Base-by-base conservation (phyloP, 306 rosid species). In the Gynostemma pentaphyllum region DNA sequence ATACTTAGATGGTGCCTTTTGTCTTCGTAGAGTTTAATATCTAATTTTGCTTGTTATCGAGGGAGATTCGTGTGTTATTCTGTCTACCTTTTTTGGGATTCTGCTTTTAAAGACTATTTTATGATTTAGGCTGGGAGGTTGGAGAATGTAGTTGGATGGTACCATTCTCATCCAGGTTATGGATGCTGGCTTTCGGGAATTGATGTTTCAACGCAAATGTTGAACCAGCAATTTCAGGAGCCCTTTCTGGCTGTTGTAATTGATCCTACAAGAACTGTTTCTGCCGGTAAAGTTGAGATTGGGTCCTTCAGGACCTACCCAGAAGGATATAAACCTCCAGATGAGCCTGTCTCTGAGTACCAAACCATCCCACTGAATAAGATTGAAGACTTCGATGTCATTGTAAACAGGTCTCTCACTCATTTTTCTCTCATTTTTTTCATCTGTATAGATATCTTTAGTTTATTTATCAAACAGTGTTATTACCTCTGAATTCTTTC, bases 151-250 rank as follows among this genome's bases (percentile, higher is more conserved):
- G 95, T 94, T 45, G 99, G 99, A 15, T 88, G 99, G 99, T 94
- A 94, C 71, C 99, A 94, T 74, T 94, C 99, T 71, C 99, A 94
- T 40, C 99, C 99, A 49, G 97, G 95, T 24, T 94, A 94, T 30
- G 99, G 99, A 34, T 94, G 97, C 76, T 94, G 99, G 99, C 88
- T 94, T 18, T 94, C 95, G 16, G 99, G 99, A 29, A 94, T 94
- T 56, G 99, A 94, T 73, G 97, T 94, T 36, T 79, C 95, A 0
- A 94, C 99, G 5, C 99, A 94, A 79, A 94, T 94, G 95, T 56
- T 88, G 32, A 94, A 88, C 72, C 99, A 88, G 76, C 88, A 82
- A 72, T 88, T 26, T 78, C 99, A 88, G 82, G 97, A 94, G 70
- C 99, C 99, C 1, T 86, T 94, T 79, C 60, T 88, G 64, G 99